Conservation (phyloP, 768 basidiomycete genomes). For the Lyophyllum decastes region DNA sequence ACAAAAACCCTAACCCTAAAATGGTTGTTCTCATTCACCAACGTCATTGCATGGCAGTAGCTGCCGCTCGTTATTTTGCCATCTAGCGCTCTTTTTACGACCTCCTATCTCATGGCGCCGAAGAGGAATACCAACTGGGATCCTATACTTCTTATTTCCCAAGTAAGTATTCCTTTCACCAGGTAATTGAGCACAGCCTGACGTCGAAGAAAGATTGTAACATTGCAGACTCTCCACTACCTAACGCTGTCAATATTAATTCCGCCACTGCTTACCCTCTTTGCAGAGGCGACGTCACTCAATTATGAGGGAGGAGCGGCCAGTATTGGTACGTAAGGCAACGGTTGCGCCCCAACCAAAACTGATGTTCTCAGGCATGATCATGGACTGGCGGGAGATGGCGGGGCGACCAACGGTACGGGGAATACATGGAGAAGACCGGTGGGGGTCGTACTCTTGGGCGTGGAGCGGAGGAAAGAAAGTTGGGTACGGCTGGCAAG, state of each 20-base stretch:
- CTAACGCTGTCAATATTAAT: conserved; percentile 81
- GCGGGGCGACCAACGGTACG: conserved; percentile 80
- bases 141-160: conserved; percentile 83
- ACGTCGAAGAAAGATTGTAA: conserved; percentile 67
- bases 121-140: conserved; percentile 73
- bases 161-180: conserved; percentile 45
- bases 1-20: conserved; percentile 19
- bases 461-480: conserved; percentile 83
- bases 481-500: conserved; percentile 60
- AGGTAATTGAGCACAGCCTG: neutral
- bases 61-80: neutral
- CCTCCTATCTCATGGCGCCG: conserved; percentile 30
- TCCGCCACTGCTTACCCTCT: conserved; percentile 74
- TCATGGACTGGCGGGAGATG: conserved; percentile 99
- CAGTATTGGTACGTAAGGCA: conserved; percentile 61
- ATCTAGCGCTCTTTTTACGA: neutral
- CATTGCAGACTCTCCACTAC: conserved; percentile 93
- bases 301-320: conserved; percentile 77
- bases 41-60: conserved; percentile 13
- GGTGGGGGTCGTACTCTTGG: conserved; percentile 68
- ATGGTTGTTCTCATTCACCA: conserved; percentile 16
- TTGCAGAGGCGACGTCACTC: conserved; percentile 73
- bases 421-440: conserved; percentile 60
- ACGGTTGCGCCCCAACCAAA: neutral
- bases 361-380: conserved; percentile 55